Evolutionary conservation across 805 yeast species (phyloP), one percentile per base, ranked within the genome.

Genomic region (Saturnispora saitoi): DNA sequence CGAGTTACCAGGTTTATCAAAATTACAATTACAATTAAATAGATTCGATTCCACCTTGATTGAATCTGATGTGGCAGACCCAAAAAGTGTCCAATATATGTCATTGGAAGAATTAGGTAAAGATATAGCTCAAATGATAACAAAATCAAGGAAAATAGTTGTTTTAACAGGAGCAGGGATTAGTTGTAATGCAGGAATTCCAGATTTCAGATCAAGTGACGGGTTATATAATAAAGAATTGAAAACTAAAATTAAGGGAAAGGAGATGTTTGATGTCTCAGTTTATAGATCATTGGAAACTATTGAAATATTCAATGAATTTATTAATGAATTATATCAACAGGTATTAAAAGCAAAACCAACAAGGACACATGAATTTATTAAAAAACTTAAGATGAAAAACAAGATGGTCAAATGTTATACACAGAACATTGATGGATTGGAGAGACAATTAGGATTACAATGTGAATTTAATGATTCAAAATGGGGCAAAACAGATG

Each of bases 121-220:
- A 4, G 66, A 66, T 46, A 70, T 77, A 20, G 66, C 71, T 46
- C 70, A 69, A 55, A 45, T 58, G 34, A 67, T 80, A 1, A 64
- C 64, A 52, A 75, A 75, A 55, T 63, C 80, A 43, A 70, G 74
- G 47, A 79, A 75, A 57, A 68, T 81, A n/a, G 72, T 84, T 19
- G 73, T 86, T 4, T 70, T 90, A 48, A 89, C 96, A 0, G 98
- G 99, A 7, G 99, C 99, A 2, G 99, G 99, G 0, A 88, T 91
- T 50, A 87, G 96, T 14, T 88, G 96, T 62, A 87, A 86, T 61
- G 97, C 98, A 1, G 98, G 99, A 0, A 93, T 91, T 42, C 99
- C 99, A 2, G 98, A 91, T 62, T 90, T 90, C 63, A 73, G 98
- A 48, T 85, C 95, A 4, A 70, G 81, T 9, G 78, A 83, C 55